Evolutionary conservation across 139 green algal genomes (phyloP).

Genomic region (Chlamydomonas incerta): DNA sequence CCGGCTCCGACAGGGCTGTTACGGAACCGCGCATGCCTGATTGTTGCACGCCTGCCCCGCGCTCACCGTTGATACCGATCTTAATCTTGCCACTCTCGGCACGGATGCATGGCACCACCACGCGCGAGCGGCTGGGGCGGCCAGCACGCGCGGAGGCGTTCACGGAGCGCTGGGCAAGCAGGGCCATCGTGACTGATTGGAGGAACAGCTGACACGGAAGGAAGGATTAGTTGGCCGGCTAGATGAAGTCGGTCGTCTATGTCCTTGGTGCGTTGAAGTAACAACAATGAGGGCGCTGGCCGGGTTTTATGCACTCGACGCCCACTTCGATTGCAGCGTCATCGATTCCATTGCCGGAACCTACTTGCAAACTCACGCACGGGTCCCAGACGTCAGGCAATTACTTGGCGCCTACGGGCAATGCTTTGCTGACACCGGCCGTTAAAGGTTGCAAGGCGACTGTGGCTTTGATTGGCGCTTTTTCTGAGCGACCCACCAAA

Average conservation of each 20-base stretch:
- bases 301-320: too few relatives aligned
- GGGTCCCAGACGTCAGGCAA: too few relatives aligned
- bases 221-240: background rate
- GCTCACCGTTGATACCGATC: conserved; percentile 90
- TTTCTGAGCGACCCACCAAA: too few relatives aligned
- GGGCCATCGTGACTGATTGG: background rate
- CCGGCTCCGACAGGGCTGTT: background rate
- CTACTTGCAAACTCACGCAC: too few relatives aligned
- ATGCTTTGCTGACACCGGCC: too few relatives aligned
- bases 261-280: too few relatives aligned
- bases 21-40: background rate
- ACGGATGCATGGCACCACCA: conserved; percentile 35
- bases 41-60: background rate
- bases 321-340: too few relatives aligned
- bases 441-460: too few relatives aligned
- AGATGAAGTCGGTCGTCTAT: background rate
- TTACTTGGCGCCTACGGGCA: too few relatives aligned
- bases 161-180: conserved; percentile 5
- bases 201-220: background rate
- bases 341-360: too few relatives aligned
- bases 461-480: too few relatives aligned
- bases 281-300: too few relatives aligned
- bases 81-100: conserved; percentile 69
- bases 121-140: conserved; percentile 21
- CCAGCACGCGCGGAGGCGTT: background rate